Conservation (phyloP, 176 grass and related monocot genomes). For the Raddia distichophylla region DNA sequence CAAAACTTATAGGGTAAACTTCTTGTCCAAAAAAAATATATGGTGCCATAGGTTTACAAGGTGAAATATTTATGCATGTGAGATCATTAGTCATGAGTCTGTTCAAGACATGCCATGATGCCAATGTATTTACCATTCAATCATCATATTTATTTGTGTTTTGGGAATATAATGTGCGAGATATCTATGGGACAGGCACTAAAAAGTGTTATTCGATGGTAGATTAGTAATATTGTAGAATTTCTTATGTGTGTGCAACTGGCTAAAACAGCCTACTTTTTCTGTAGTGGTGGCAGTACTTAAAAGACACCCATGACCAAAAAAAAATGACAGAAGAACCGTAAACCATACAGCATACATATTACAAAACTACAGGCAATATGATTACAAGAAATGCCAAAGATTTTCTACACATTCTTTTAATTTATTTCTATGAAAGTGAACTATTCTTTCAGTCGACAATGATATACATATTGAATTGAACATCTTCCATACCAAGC, state of each 20-base stretch:
- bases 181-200: background rate
- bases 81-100: background rate
- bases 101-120: constrained; percentile 9
- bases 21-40: constrained; percentile 22
- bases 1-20: constrained; percentile 1
- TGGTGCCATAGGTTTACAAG: constrained; percentile 1
- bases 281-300: background rate
- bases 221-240: constrained; percentile 13
- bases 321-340: constrained; percentile 17
- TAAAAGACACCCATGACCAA: background rate
- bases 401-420: constrained; percentile 16
- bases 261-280: constrained; percentile 26
- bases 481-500: constrained; percentile 21
- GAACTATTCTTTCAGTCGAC: constrained; percentile 4
- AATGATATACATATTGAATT: constrained; percentile 20
- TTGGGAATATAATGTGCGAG: background rate
- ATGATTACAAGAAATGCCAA: constrained; percentile 6
- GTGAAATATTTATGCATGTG: constrained; percentile 7
- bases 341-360: background rate
- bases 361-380: constrained; percentile 10
- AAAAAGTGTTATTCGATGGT: background rate
- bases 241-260: constrained; percentile 23
- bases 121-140: constrained; percentile 32
- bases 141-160: constrained; percentile 20
- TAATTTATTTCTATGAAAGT: background rate